A percentile compares a stretch with the other conserved stretches of the same genome.
phyloP scores from a whole-genome alignment of 1,139 yeast genomes.

The Ogataea hybrid region DNA sequence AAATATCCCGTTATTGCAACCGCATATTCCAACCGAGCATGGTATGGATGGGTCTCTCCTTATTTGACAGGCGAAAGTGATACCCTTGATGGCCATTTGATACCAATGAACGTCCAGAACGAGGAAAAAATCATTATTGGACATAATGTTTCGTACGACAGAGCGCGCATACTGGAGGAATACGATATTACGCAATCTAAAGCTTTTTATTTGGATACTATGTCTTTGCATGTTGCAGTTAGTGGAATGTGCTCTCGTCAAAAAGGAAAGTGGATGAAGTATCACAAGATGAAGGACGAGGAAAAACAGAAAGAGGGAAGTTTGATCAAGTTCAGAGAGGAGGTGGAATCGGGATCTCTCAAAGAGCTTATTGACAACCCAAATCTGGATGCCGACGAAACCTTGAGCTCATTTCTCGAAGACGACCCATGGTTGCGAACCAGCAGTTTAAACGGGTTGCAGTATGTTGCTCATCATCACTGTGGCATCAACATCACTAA shows the following conservation, averaged over 20 bases:
- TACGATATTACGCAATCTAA: constrained; percentile 65
- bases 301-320: constrained; percentile 25
- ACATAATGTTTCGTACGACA: constrained; percentile 86
- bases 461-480: constrained; percentile 78
- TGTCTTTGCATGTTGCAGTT: constrained; percentile 89
- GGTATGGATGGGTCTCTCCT: constrained; percentile 98
- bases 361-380: constrained; percentile 25
- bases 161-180: constrained; percentile 84
- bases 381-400: constrained; percentile 20
- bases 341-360: constrained; percentile 22
- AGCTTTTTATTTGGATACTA: constrained; percentile 83
- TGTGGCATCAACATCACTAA: constrained; percentile 73
- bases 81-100: constrained; percentile 52
- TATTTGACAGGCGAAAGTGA: constrained; percentile 56
- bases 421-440: constrained; percentile 75
- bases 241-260: constrained; percentile 95
- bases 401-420: constrained; percentile 18
- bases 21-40: constrained; percentile 73
- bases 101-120: constrained; percentile 61
- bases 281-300: constrained; percentile 38
- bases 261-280: constrained; percentile 73
- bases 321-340: constrained; percentile 23
- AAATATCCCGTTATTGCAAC: constrained; percentile 79
- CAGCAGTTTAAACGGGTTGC: constrained; percentile 78
- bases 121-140: constrained; percentile 70